A percentile compares a stretch with the other conserved stretches of the same genome.
Evolutionary conservation across 2,329 filamentous ascomycete genomes (phyloP).

Genomic region (Alternaria angustiovoidea): DNA sequence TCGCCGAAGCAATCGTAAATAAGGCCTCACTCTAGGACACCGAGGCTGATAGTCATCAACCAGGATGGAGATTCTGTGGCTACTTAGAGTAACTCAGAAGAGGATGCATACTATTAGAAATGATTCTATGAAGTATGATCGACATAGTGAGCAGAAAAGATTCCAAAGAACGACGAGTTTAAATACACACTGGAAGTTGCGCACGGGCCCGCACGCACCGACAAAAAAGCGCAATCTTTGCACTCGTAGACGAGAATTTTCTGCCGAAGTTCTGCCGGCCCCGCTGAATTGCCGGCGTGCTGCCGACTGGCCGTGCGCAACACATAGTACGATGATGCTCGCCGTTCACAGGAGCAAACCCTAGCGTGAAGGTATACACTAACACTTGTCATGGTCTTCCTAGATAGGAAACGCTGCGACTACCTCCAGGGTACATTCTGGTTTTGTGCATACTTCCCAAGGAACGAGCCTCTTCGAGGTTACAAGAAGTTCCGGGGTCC

Average conservation of each 20-base stretch:
- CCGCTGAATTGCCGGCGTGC: too few relatives aligned
- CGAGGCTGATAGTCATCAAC: constrained; percentile 89
- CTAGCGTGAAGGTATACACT: neutral
- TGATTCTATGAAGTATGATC: constrained; percentile 40
- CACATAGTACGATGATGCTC: constrained; percentile 2
- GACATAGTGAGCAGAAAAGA: too few relatives aligned
- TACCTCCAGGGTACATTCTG: neutral
- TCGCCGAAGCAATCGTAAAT: constrained; percentile 76
- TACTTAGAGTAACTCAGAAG: constrained; percentile 91
- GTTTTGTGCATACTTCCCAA: neutral
- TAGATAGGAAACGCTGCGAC: neutral
- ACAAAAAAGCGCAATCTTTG: neutral
- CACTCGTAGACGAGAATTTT: neutral
- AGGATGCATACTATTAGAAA: constrained; percentile 96
- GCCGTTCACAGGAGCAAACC: neutral
- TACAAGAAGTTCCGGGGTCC: neutral
- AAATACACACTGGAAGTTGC: neutral
- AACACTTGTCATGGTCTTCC: neutral
- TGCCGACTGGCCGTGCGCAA: neutral
- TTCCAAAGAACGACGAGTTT: too few relatives aligned
- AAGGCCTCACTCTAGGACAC: constrained; percentile 84
- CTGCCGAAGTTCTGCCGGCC: neutral
- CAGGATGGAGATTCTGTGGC: constrained; percentile 89
- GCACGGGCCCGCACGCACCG: neutral
- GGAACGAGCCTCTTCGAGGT: too few relatives aligned